phyloP scores from a whole-genome alignment of 176 grass and related monocot genomes.

The Stipa capillata region DNA sequence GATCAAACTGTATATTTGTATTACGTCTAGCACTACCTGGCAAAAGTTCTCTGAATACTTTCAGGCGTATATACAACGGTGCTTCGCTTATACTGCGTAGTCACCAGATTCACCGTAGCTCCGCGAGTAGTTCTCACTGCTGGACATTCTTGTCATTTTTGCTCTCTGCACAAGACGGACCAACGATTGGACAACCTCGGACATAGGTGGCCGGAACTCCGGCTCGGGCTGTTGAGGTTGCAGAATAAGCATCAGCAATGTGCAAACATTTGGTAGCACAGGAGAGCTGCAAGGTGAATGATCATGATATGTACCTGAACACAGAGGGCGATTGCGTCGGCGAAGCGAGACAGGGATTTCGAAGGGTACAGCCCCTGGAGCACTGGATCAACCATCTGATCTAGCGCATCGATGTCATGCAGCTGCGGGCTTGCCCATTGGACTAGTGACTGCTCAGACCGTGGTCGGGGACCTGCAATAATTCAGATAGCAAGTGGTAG shows the following conservation, averaged over 20 bases:
- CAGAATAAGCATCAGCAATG: background rate
- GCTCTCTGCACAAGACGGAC: slow-evolving; percentile 57
- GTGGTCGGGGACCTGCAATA: slow-evolving; percentile 37
- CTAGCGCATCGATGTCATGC: slow-evolving; percentile 86
- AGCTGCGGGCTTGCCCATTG: slow-evolving; percentile 72
- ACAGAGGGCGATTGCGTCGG: slow-evolving; percentile 78
- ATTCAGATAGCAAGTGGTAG: background rate
- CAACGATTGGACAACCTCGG: slow-evolving; percentile 58
- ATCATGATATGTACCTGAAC: slow-evolving; percentile 48
- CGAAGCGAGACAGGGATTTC: slow-evolving; percentile 91
- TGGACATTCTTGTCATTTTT: slow-evolving; percentile 1
- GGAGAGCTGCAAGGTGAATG: background rate
- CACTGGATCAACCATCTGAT: slow-evolving; percentile 78
- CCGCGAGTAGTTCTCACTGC: background rate
- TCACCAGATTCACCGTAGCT: slow-evolving; percentile 15
- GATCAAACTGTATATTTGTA: background rate
- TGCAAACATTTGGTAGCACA: background rate
- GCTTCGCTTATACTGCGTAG: background rate
- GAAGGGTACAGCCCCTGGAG: slow-evolving; percentile 83
- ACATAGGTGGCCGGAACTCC: slow-evolving; percentile 78
- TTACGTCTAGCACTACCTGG: no score
- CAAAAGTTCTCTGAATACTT: background rate
- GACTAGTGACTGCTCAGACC: slow-evolving; percentile 70
- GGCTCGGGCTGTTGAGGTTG: slow-evolving; percentile 41
- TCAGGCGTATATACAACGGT: background rate